Evolutionary conservation across 768 basidiomycete species (phyloP).

Genomic region (Rhodotorula taiwanensis): DNA sequence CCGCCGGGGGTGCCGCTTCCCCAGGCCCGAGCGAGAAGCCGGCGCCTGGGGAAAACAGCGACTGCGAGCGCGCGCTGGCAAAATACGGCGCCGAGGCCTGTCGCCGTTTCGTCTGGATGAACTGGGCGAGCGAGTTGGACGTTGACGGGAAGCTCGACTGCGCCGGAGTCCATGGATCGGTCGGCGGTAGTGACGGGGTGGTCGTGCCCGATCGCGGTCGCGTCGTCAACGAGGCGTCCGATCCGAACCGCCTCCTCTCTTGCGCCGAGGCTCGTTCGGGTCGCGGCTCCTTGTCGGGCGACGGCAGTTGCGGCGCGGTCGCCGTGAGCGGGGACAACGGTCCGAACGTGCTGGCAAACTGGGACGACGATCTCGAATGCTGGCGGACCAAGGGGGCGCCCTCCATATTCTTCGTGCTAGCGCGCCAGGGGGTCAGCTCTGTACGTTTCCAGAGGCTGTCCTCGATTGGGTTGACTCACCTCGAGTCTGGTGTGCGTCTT

Average conservation of each 20-base stretch:
- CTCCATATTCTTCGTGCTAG: too few relatives aligned
- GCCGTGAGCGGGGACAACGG: conserved; percentile 1
- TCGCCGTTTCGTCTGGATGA: conserved; percentile 35
- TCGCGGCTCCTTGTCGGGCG: too few relatives aligned
- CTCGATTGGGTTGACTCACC: too few relatives aligned
- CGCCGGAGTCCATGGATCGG: conserved; percentile 11
- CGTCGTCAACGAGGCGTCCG: too few relatives aligned
- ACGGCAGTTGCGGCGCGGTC: not conserved
- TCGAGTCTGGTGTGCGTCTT: too few relatives aligned
- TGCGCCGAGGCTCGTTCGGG: too few relatives aligned
- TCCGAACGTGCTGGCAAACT: conserved; percentile 21
- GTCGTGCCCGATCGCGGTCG: too few relatives aligned
- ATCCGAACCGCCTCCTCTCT: too few relatives aligned
- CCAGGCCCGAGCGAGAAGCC: conserved; percentile 12
- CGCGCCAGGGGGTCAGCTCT: too few relatives aligned
- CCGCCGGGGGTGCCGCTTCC: too few relatives aligned
- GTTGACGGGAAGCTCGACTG: conserved; percentile 13
- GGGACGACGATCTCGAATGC: conserved; percentile 32
- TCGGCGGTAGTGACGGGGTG: conserved; percentile 7
- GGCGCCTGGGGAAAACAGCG: conserved; percentile 9
- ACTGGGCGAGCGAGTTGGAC: conserved; percentile 27
- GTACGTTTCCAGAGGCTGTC: too few relatives aligned
- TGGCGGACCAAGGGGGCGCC: conserved; percentile 9
- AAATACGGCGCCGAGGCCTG: conserved; percentile 36
- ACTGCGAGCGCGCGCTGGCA: conserved; percentile 13